Evolutionary conservation across 192 early-diverging fungal species (phyloP).

Genomic region (Coemansia sp.): DNA sequence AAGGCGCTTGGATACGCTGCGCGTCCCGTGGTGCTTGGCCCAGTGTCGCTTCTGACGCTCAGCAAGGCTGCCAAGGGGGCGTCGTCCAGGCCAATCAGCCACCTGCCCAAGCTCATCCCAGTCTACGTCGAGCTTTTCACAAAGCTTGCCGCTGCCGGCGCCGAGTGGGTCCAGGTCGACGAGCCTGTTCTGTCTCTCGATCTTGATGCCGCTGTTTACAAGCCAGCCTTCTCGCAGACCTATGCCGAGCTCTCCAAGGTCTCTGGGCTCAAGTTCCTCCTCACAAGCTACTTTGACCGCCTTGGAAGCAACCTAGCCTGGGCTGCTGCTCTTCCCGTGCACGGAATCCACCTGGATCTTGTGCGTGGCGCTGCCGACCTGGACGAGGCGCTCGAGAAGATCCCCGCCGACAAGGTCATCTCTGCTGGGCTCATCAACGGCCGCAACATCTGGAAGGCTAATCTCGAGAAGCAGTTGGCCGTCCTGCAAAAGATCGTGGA

Average conservation of each 20-base stretch:
- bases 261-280: constrained; percentile 59
- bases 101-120: constrained; percentile 79
- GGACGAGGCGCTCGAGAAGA: constrained; percentile 65
- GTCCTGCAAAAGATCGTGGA: constrained; percentile 67
- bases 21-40: constrained; percentile 92
- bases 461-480: constrained; percentile 73
- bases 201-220: constrained; percentile 83
- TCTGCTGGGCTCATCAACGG: constrained; percentile 96
- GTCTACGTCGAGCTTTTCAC: constrained; percentile 77
- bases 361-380: constrained; percentile 83
- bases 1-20: constrained; percentile 88
- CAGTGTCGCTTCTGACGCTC: constrained; percentile 85
- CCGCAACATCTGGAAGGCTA: constrained; percentile 97
- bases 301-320: constrained; percentile 74
- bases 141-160: constrained; percentile 80
- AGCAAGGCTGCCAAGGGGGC: constrained; percentile 79
- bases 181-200: constrained; percentile 86
- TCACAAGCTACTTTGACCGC: constrained; percentile 95
- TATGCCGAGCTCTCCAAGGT: constrained; percentile 42
- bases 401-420: constrained; percentile 67
- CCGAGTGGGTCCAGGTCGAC: constrained; percentile 94
- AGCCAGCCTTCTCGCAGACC: constrained; percentile 63
- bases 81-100: constrained; percentile 72
- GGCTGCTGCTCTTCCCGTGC: constrained; percentile 73
- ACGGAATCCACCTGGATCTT: constrained; percentile 90